Percentiles rank a stretch among this genome's conserved stretches.
Evolutionary conservation across 2,329 filamentous ascomycete genomes (phyloP).

Genomic region (Thielaviopsis cerberus): DNA sequence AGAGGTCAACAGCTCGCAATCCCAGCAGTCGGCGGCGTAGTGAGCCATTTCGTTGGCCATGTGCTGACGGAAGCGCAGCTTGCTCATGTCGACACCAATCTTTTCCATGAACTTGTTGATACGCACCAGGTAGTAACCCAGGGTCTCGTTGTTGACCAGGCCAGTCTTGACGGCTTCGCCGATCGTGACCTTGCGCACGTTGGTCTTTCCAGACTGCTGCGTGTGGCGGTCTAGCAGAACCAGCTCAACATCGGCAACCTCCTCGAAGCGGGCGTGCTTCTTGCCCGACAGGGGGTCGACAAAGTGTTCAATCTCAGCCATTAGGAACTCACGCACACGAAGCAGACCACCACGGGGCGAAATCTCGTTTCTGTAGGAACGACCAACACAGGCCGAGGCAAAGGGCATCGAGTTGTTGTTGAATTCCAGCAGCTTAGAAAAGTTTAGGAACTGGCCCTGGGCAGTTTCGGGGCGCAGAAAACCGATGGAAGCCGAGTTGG

Average conservation of each 20-base stretch:
- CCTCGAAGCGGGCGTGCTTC: conserved; percentile 74
- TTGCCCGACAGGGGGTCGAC: conserved; percentile 90
- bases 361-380: conserved; percentile 96
- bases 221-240: conserved; percentile 68
- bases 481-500: conserved; percentile 68
- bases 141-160: conserved; percentile 88
- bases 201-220: conserved; percentile 72
- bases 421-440: conserved; percentile 87
- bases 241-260: conserved; percentile 70
- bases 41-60: conserved; percentile 69
- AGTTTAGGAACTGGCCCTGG: conserved; percentile 95
- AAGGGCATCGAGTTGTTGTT: conserved; percentile 94
- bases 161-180: conserved; percentile 68
- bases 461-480: conserved; percentile 89
- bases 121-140: conserved; percentile 90
- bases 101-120: conserved; percentile 80
- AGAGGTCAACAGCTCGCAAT: conserved; percentile 77
- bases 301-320: conserved; percentile 98
- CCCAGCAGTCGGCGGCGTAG: conserved; percentile 95
- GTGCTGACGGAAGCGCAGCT: conserved; percentile 92
- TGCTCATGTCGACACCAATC: conserved; percentile 70
- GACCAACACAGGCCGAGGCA: conserved; percentile 89
- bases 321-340: conserved; percentile 88
- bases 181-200: conserved; percentile 53
- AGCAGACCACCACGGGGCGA: conserved; percentile 80